A percentile compares a stretch with the other conserved stretches of the same genome.
Conservation (phyloP, 768 basidiomycete genomes). For the Trametes coccinea region DNA sequence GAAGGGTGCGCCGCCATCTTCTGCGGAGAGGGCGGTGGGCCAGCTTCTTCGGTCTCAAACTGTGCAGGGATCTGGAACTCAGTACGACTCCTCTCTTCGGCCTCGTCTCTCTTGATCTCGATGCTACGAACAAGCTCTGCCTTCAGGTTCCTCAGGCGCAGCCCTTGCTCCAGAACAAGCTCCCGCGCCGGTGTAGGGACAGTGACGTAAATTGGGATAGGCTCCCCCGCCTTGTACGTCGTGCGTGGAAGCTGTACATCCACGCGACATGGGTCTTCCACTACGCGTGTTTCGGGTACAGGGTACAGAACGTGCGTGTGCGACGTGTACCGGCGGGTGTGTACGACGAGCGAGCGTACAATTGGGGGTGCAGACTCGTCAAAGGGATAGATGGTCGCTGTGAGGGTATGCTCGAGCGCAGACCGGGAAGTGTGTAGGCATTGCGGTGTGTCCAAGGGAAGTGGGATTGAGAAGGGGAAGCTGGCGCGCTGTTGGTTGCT, state of each 20-base stretch:
- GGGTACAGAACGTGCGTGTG: constrained; percentile 56
- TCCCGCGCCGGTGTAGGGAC: constrained; percentile 73
- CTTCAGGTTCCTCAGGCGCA: constrained; percentile 78
- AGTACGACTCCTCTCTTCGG: background rate
- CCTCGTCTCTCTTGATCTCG: constrained; percentile 42
- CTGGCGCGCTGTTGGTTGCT: constrained; percentile 52
- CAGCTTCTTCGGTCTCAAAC: constrained; percentile 39
- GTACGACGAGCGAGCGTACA: constrained; percentile 61
- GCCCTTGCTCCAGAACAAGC: constrained; percentile 65
- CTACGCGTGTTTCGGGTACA: constrained; percentile 57
- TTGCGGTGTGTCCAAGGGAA: constrained; percentile 79
- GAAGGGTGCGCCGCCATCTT: constrained; percentile 23
- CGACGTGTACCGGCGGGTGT: constrained; percentile 73
- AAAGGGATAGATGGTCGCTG: constrained; percentile 56
- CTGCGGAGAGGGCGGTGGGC: constrained; percentile 29
- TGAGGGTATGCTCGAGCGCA: constrained; percentile 67
- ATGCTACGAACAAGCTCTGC: constrained; percentile 74
- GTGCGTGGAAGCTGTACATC: constrained; percentile 72
- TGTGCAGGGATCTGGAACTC: background rate
- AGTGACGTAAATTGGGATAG: constrained; percentile 77
- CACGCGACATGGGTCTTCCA: constrained; percentile 66
- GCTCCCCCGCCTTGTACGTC: constrained; percentile 69
- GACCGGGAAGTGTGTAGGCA: constrained; percentile 78
- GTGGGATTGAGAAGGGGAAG: constrained; percentile 80
- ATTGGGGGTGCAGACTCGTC: constrained; percentile 41